Evolutionary conservation across 345 rosid genomes (phyloP), one percentile per base, ranked within the genome.

Genomic region (Populus pruinosa): DNA sequence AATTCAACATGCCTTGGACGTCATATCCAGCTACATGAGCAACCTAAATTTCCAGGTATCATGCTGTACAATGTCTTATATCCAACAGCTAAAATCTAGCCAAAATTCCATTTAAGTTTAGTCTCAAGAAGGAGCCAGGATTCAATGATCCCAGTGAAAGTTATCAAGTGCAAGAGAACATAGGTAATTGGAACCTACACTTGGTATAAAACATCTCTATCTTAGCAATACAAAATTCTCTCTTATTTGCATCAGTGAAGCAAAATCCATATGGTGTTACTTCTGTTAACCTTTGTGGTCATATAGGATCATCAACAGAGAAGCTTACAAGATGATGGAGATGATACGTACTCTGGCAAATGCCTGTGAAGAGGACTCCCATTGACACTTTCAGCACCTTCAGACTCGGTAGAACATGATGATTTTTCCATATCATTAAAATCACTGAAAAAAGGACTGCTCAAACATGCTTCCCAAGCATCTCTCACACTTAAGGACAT

Each of bases 241-340:
- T 47, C 21, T 10, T 41, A 72, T 70, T 69, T 23, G 18, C 11
- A 77, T 38, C 44, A 70, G 39, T 71, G 65, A 77, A 23, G 62
- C 44, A 59, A 20, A 67, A 44, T 67, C 43, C 25, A 14, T 16
- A 36, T 18, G 70, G 35, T 41, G n/a, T 13, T 13, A 44, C 50
- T 64, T 53, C 63, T 29, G 77, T 83, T 55, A 72, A 88, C 91
- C 92, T 88, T 84, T 87, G 76, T 53, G 76, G 72, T 10, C 44
- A 41, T 41, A 41, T 41, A 3, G 74, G 41, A 70, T 72, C 80
- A 63, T 77, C 77, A 59, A 33, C 68, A 61, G 65, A 73, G 64
- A 25, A 59, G 80, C 77, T 56, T 35, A 68, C 35, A 18, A 68
- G 72, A 69, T 77, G 16, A 47, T 47, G 13, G 18, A 79, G 65